phyloP scores from a whole-genome alignment of 805 yeast species.

The Komagataella ulmi region DNA sequence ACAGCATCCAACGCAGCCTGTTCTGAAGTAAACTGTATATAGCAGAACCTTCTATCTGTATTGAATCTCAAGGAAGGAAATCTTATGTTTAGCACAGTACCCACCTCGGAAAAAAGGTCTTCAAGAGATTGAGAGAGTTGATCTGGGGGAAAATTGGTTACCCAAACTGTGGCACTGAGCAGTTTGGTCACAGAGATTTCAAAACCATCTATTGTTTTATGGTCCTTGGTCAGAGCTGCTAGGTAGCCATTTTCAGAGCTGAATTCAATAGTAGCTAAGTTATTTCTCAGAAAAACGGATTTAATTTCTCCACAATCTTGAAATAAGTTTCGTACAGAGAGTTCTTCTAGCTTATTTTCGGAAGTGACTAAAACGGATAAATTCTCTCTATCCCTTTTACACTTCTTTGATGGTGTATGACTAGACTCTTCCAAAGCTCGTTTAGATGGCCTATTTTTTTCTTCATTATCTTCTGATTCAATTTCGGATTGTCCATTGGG shows the following conservation, averaged over 20 bases:
- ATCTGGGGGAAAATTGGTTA: slow-evolving; percentile 59
- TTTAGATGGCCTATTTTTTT: background rate
- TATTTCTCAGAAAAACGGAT: slow-evolving; percentile 8
- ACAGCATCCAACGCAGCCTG: slow-evolving; percentile 33
- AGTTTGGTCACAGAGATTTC: slow-evolving; percentile 32
- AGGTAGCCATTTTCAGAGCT: slow-evolving; percentile 29
- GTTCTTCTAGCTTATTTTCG: slow-evolving; percentile 23
- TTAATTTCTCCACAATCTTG: slow-evolving; percentile 46
- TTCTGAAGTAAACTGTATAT: slow-evolving; percentile 38
- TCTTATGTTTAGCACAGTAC: slow-evolving; percentile 35
- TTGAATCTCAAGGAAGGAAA: slow-evolving; percentile 50
- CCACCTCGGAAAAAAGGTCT: slow-evolving; percentile 24
- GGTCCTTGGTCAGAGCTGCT: slow-evolving; percentile 47
- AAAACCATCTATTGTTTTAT: slow-evolving; percentile 27
- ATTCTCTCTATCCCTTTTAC: slow-evolving; percentile 42
- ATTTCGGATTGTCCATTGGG: slow-evolving; percentile 5
- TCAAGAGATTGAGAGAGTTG: slow-evolving; percentile 25
- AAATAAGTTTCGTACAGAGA: slow-evolving; percentile 29
- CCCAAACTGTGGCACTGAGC: slow-evolving; percentile 46
- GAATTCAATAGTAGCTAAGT: slow-evolving; percentile 49
- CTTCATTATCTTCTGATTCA: background rate
- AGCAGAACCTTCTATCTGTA: slow-evolving; percentile 56
- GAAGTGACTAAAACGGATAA: slow-evolving; percentile 40
- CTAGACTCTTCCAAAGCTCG: background rate
- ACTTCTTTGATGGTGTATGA: background rate